Evolutionary conservation across 352 stramenopile genomes (phyloP).

Genomic region (Globisporangium irregulare): DNA sequence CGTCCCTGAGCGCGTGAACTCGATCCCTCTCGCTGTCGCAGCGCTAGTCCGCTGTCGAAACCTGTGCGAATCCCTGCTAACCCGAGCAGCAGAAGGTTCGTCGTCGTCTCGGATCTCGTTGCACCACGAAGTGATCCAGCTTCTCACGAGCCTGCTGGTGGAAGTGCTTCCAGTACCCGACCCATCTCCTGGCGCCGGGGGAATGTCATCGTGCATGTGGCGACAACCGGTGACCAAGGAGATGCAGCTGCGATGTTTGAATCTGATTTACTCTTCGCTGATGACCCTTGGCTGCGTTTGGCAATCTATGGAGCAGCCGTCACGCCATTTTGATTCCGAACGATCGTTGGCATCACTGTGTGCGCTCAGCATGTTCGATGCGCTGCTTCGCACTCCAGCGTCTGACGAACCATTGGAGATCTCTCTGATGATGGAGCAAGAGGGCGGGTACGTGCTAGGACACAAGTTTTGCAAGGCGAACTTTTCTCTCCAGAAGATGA

Average conservation of each 20-base stretch:
- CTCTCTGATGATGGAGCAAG: conserved; percentile 76
- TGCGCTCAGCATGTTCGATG: conserved; percentile 78
- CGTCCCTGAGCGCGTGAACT: conserved; percentile 76
- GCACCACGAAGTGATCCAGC: conserved; percentile 87
- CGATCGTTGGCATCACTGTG: conserved; percentile 76
- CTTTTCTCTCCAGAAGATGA: conserved; percentile 70
- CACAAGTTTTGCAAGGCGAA: conserved; percentile 87
- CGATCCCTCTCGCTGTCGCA: conserved; percentile 69
- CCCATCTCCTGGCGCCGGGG: conserved; percentile 21
- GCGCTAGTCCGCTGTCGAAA: conserved; percentile 76
- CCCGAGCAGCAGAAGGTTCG: conserved; percentile 79
- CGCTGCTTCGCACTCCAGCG: conserved; percentile 75
- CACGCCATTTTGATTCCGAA: conserved; percentile 85
- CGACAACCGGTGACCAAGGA: conserved; percentile 64
- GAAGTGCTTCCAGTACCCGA: conserved; percentile 80
- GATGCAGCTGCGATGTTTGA: conserved; percentile 79
- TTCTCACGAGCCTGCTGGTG: conserved; percentile 78
- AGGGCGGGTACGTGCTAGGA: conserved; percentile 75
- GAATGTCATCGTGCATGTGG: conserved; percentile 58
- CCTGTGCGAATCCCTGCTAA: conserved; percentile 77
- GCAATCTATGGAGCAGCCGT: conserved; percentile 87
- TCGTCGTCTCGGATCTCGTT: conserved; percentile 88
- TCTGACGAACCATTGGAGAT: conserved; percentile 74
- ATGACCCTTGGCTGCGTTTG: conserved; percentile 84
- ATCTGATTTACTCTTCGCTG: conserved; percentile 67